Base-by-base conservation (phyloP, 345 rosid species). In the Sonneratia caseolaris region DNA sequence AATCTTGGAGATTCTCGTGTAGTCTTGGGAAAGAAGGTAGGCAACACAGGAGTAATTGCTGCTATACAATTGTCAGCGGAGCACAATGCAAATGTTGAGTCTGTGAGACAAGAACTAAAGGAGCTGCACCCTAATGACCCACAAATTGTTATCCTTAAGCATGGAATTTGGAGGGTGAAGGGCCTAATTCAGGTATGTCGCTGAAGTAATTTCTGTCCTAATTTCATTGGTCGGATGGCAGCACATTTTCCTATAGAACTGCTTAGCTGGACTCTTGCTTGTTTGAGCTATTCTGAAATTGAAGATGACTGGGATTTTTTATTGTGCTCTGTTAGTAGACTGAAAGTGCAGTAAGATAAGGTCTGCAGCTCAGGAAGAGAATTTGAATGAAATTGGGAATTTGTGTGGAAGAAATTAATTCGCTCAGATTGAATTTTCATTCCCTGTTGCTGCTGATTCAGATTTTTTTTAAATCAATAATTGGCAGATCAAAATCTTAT, bases 161-260 rank as follows among this genome's bases (percentile, higher is more conserved):
- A 87, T 81, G 98, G 96, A 70, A 91, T 88, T 75, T 94, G 98
- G 97, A 87, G 93, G 81, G 97, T 94, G n/a, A 94, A 88, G 75
- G 96, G 98, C 66, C 83, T 89, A 45, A 94, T 94, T 77, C 98
- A 94, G 97, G 97, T 89, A 69, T 22, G 6, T 75, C 76, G 71
- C 66, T 35, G 16, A 68, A 22, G 35, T 59, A 59, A 59, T 59
- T 59, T 59, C 64, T 59, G 64, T 3, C 22, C 22, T 3, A 9
- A 15, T 3, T 22, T 2, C 22, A 59, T 59, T 22, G 64, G 64
- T 59, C 64, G 1, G 2, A 8, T 22, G 14, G 15, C 64, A 10
- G 3, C 64, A 27, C 32, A 21, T 24, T 21, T 22, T 59, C 24
- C 35, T 14, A 24, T 59, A 8, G 1, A 7, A 59, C 22, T 59